These are phyloP conservation scores for Xanthoconium separans DNA, from an alignment of 1,284 basidiomycete species.

Conservation along the genomic window DNA sequence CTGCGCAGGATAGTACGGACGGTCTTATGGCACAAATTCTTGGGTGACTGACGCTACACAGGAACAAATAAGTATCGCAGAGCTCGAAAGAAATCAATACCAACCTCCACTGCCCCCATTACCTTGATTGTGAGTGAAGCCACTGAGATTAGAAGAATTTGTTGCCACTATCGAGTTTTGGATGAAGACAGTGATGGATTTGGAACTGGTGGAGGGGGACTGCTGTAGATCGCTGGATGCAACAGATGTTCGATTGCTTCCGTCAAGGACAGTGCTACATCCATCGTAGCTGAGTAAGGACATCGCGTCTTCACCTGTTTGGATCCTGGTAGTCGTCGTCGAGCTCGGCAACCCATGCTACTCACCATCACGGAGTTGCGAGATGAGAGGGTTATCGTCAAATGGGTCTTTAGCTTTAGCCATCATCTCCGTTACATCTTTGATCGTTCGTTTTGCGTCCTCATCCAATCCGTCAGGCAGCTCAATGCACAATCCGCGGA, in stretches of 20 bases:
- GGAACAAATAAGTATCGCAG: neutral
- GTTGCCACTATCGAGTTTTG: constrained; percentile 7
- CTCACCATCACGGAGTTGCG: constrained; percentile 14
- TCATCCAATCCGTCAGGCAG: constrained; percentile 4
- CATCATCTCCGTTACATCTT: constrained; percentile 4
- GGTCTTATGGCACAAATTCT: neutral
- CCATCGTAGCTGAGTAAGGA: constrained; percentile 6
- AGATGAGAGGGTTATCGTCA: neutral
- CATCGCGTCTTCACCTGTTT: constrained; percentile 10
- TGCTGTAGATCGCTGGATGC: neutral
- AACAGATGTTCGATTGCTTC: neutral
- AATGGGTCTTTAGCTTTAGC: constrained; percentile 1
- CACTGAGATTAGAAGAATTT: constrained; percentile 7
- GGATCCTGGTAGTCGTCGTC: neutral
- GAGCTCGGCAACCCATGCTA: neutral
- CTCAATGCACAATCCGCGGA: neutral
- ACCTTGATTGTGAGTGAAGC: neutral
- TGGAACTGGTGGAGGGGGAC: constrained; percentile 2
- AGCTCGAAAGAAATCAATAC: neutral
- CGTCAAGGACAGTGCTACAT: neutral
- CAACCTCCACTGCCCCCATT: constrained; percentile 9
- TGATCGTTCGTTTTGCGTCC: neutral
- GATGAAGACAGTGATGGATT: neutral
- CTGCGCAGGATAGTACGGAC: neutral
- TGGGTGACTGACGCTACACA: constrained; percentile 6